These are phyloP conservation scores for Sistotremastrum niveocremeum DNA, from an alignment of 768 basidiomycete genomes.

Conservation along the genomic window DNA sequence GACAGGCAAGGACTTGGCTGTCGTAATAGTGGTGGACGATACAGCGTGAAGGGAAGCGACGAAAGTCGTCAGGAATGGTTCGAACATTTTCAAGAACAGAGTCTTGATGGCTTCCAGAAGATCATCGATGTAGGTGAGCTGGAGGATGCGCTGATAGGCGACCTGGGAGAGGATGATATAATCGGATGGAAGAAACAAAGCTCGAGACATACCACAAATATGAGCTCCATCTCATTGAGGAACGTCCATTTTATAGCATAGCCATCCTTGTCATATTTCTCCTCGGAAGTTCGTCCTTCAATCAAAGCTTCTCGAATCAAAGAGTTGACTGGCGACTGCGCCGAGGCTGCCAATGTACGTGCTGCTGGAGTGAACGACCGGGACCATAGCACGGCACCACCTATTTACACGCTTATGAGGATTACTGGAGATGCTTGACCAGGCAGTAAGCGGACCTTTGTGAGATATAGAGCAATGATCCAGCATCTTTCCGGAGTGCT, in stretches of 20 bases:
- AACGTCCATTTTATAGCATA: conserved; percentile 92
- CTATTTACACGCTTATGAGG: conserved; percentile 25
- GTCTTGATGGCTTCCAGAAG: conserved; percentile 69
- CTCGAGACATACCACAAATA: conserved; percentile 69
- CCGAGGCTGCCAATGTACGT: conserved; percentile 48
- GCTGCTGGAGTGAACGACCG: conserved; percentile 88
- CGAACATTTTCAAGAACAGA: conserved; percentile 77
- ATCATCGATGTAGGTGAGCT: conserved; percentile 86
- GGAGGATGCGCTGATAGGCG: conserved; percentile 91
- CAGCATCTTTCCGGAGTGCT: conserved; percentile 40
- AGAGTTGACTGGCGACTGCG: conserved; percentile 74
- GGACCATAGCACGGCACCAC: conserved; percentile 90
- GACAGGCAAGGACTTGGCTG: conserved; percentile 16
- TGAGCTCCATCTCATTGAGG: conserved; percentile 88
- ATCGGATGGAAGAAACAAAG: conserved; percentile 2
- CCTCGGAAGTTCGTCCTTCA: conserved; percentile 71
- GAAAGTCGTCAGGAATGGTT: conserved; percentile 72
- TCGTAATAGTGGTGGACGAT: conserved; percentile 21
- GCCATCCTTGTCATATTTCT: conserved; percentile 86
- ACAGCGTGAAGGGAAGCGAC: conserved; percentile 68
- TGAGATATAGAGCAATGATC: conserved; percentile 95
- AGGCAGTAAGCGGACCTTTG: conserved; percentile 42
- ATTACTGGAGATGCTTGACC: background rate
- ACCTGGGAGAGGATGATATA: conserved; percentile 37
- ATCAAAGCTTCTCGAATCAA: conserved; percentile 86